Percentiles rank a stretch among this genome's conserved stretches.
Conservation (phyloP, 2,329 filamentous ascomycete genomes). For the Fusarium pilosicola region DNA sequence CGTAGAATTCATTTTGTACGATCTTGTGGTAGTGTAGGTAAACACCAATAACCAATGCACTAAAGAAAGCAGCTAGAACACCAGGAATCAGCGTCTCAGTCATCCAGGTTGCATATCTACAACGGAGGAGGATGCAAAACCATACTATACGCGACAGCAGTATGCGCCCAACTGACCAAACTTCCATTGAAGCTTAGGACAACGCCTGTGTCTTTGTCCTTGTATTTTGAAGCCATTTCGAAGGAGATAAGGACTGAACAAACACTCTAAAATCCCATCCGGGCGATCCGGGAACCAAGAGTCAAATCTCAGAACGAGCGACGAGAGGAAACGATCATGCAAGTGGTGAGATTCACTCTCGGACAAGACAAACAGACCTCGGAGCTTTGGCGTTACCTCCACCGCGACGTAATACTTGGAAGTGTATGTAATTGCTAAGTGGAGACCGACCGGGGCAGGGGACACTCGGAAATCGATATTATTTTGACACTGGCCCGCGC, state of each 20-base stretch:
- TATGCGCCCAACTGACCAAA: conserved; percentile 93
- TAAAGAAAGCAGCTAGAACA: conserved; percentile 80
- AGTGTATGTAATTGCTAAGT: conserved; percentile 31
- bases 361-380: conserved; percentile 38
- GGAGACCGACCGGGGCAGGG: conserved; percentile 26
- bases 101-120: background rate
- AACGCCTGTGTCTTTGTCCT: conserved; percentile 71
- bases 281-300: conserved; percentile 44
- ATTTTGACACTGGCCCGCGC: conserved; percentile 33
- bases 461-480: conserved; percentile 27
- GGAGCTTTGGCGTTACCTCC: conserved; percentile 41
- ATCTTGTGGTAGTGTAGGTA: conserved; percentile 95
- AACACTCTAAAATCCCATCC: conserved; percentile 45
- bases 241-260: conserved; percentile 33
- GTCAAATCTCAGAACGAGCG: conserved; percentile 29
- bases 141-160: conserved; percentile 81
- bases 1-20: conserved; percentile 95
- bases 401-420: conserved; percentile 40
- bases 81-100: conserved; percentile 32
- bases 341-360: conserved; percentile 43
- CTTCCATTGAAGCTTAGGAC: conserved; percentile 78
- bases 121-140: conserved; percentile 31
- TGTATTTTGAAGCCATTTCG: conserved; percentile 61
- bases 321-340: conserved; percentile 22
- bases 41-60: conserved; percentile 83